These are phyloP conservation scores for Candida pseudocylindracea DNA, from an alignment of 1,139 yeast genomes.

Conservation along the genomic window DNA sequence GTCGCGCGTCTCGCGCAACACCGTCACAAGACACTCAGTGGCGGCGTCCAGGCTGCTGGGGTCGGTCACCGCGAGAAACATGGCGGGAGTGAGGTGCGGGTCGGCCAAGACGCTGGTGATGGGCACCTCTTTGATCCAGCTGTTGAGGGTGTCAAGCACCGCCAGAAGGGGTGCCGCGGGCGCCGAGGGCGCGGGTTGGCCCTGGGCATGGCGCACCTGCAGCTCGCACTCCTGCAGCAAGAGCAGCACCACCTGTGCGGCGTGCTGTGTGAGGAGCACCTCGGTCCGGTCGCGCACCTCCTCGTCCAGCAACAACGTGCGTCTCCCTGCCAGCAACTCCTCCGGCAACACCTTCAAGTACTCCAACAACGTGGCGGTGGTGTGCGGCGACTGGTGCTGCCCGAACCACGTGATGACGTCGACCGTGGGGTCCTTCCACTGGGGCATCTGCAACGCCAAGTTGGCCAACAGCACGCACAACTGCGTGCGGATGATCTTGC, in stretches of 20 bases:
- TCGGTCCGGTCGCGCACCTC: slow-evolving; percentile 47
- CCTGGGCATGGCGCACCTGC: slow-evolving; percentile 1
- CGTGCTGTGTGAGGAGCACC: slow-evolving; percentile 42
- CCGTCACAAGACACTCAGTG: slow-evolving; percentile 62
- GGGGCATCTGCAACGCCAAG: slow-evolving; percentile 50
- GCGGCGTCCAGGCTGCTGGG: slow-evolving; percentile 71
- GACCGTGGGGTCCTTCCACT: slow-evolving; percentile 50
- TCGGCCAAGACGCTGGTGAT: slow-evolving; percentile 41
- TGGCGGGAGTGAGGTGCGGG: slow-evolving; percentile 36
- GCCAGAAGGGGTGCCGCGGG: slow-evolving; percentile 6
- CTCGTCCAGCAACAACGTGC: slow-evolving; percentile 61
- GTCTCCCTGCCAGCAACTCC: slow-evolving; percentile 60
- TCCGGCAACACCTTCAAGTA: slow-evolving; percentile 80
- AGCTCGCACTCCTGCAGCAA: slow-evolving; percentile 24
- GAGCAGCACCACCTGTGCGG: slow-evolving; percentile 42
- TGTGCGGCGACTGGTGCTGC: too few species aligned
- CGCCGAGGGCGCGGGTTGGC: background rate
- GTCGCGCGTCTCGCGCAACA: slow-evolving; percentile 66
- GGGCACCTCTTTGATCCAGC: slow-evolving; percentile 81
- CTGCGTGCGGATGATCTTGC: slow-evolving; percentile 52
- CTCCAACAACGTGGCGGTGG: slow-evolving; percentile 33
- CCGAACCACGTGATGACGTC: slow-evolving; percentile 19
- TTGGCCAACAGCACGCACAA: slow-evolving; percentile 65
- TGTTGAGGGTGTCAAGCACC: slow-evolving; percentile 55
- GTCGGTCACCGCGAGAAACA: slow-evolving; percentile 42